Percentiles rank a stretch among this genome's conserved stretches.
Evolutionary conservation across 805 yeast species (phyloP).

Genomic region (Pichia ethanolica): DNA sequence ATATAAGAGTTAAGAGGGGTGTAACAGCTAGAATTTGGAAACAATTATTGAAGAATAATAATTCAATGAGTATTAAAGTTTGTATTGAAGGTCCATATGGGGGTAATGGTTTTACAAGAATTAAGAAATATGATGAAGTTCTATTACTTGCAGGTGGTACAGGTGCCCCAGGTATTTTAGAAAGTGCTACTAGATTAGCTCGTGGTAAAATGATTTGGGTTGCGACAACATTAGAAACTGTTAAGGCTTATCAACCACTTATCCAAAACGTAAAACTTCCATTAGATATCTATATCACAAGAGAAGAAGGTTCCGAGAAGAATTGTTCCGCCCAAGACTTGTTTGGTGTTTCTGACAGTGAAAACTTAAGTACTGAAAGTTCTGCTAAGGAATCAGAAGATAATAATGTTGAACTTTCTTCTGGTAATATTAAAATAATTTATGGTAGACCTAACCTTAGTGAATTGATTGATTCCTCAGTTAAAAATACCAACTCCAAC

Average conservation of each 20-base stretch:
- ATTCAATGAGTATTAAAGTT: conserved; percentile 17
- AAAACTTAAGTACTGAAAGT: conserved; percentile 4
- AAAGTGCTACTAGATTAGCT: conserved; percentile 29
- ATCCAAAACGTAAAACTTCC: conserved; percentile 24
- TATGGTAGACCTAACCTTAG: conserved; percentile 35
- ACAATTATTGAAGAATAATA: conserved; percentile 16
- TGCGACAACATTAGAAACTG: conserved; percentile 39
- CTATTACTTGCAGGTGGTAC: conserved; percentile 63
- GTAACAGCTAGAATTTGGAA: conserved; percentile 37
- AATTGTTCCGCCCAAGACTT: background rate
- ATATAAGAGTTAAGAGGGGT: conserved; percentile 46
- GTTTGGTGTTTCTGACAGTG: conserved; percentile 2
- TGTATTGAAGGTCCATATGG: conserved; percentile 62
- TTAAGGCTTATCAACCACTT: conserved; percentile 33
- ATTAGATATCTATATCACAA: conserved; percentile 32
- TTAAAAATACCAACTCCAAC: conserved; percentile 28
- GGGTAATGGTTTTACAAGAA: conserved; percentile 40
- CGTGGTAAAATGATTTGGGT: conserved; percentile 52
- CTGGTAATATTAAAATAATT: conserved; percentile 25
- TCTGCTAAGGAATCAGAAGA: background rate
- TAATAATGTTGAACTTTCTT: background rate
- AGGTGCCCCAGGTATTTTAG: conserved; percentile 53
- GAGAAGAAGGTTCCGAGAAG: conserved; percentile 16
- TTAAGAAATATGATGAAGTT: conserved; percentile 41
- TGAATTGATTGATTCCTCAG: conserved; percentile 27